Evolutionary conservation across 352 stramenopile species (phyloP), one percentile per base, ranked within the genome.

Genomic region (Aphanomyces cochlioides): DNA sequence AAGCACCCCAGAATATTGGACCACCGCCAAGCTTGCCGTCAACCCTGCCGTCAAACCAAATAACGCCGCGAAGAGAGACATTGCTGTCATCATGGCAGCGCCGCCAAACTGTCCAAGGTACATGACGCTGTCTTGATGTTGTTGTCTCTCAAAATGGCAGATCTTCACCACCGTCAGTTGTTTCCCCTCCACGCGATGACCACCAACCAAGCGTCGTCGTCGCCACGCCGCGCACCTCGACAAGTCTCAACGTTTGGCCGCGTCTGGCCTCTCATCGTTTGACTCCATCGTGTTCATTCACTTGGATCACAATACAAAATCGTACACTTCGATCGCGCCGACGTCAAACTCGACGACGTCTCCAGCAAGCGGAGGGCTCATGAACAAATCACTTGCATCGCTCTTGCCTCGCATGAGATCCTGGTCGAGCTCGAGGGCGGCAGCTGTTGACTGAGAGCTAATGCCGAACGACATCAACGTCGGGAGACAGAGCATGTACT

Each of bases 321-420:
- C 54, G 34, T 61, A 61, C 54, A 61, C 54, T 61, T 61, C 54
- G 54, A 61, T 37, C 10, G 28, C 54, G 21, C 54, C 54, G 43
- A 61, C 54, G 54, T 61, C 54, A 17, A 61, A 61, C 21, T 61
- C 54, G 15, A 17, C 34, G 54, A 7, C 34, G 54, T 13, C 34
- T 7, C 54, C 54, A 37, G 36, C 54, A 0, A 61, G 54, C 54
- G 54, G 3, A 12, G 54, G 54, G 54, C 54, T 61, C 15, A 45
- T 19, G 28, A 61, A 61, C 28, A 61, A 39, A 39, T 61, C 54
- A 37, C 54, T 61, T 39, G 19, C 21, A n/a, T 61, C 54, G 54
- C 54, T 61, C 54, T 61, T 61, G 5, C 54, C 54, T 12, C 54
- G 54, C 54, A 61, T 61, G 54, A 61, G 54, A 12, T 61, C 54